phyloP scores from a whole-genome alignment of 805 yeast species.

The Vanderwaltozyma verrucispora region DNA sequence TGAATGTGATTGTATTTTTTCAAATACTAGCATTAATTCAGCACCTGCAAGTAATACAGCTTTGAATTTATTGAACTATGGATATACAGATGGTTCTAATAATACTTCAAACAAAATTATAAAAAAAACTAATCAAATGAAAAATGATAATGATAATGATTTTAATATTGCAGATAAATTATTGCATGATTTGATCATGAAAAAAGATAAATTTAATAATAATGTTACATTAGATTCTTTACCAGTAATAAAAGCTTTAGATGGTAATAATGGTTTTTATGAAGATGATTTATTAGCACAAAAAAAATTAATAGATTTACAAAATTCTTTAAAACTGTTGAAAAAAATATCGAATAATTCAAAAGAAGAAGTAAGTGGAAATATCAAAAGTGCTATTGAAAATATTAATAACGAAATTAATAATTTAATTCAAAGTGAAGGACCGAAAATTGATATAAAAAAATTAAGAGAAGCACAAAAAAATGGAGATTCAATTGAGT shows the following conservation, averaged over 20 bases:
- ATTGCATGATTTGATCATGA: neutral
- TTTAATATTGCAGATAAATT: neutral
- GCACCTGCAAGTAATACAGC: neutral
- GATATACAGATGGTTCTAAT: neutral
- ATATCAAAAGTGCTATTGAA: constrained; percentile 10
- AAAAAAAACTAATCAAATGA: neutral
- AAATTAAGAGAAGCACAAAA: constrained; percentile 2
- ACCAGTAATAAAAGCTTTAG: neutral
- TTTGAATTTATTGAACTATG: too few relatives aligned
- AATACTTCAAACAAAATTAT: neutral
- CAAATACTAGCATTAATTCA: neutral
- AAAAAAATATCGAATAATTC: constrained; percentile 5
- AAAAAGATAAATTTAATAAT: neutral
- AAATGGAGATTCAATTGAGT: constrained; percentile 17
- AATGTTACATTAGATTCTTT: neutral
- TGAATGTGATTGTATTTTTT: constrained; percentile 20
- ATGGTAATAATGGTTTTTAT: constrained; percentile 12
- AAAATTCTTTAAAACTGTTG: constrained; percentile 10
- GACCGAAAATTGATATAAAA: constrained; percentile 13
- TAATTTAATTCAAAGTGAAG: constrained; percentile 10
- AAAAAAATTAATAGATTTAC: constrained; percentile 9
- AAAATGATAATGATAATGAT: neutral
- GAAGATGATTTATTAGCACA: constrained; percentile 14
- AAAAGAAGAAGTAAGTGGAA: neutral
- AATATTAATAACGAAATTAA: constrained; percentile 11